phyloP scores from a whole-genome alignment of 2,329 filamentous ascomycete genomes.

The Epichloe scottii region DNA sequence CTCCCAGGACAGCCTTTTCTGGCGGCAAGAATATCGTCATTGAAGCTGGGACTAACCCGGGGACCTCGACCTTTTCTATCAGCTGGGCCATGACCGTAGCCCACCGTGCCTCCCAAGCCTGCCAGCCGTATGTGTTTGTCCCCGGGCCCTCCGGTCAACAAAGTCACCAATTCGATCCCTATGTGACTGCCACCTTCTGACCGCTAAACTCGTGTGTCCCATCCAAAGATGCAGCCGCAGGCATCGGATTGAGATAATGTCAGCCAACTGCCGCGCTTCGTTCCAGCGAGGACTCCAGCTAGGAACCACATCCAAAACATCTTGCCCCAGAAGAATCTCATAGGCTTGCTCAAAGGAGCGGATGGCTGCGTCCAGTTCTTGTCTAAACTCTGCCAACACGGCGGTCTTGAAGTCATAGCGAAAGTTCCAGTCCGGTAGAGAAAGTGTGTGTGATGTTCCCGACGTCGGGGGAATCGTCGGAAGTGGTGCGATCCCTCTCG shows the following conservation, averaged over 20 bases:
- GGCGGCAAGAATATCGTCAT: slow-evolving; percentile 37
- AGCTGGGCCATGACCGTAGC: slow-evolving; percentile 49
- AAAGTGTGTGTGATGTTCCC: slow-evolving; percentile 76
- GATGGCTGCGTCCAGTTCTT: slow-evolving; percentile 80
- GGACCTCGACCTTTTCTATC: slow-evolving; percentile 40
- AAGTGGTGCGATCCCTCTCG: slow-evolving; percentile 62
- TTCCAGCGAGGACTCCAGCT: slow-evolving; percentile 87
- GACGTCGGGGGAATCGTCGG: slow-evolving; percentile 73
- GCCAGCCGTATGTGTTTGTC: slow-evolving; percentile 87
- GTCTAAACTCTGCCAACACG: slow-evolving; percentile 81
- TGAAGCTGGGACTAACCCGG: slow-evolving; percentile 33
- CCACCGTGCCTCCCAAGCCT: slow-evolving; percentile 80
- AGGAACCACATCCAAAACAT: slow-evolving; percentile 78
- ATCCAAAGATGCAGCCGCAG: slow-evolving; percentile 75
- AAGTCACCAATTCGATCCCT: slow-evolving; percentile 62
- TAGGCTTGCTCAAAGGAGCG: slow-evolving; percentile 82
- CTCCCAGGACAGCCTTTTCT: slow-evolving; percentile 45
- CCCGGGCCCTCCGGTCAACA: slow-evolving; percentile 71
- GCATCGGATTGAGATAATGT: slow-evolving; percentile 67
- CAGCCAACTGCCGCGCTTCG: slow-evolving; percentile 78
- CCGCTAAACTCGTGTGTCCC: slow-evolving; percentile 65
- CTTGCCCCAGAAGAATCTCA: slow-evolving; percentile 66
- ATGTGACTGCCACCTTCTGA: slow-evolving; percentile 70
- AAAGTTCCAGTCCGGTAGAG: slow-evolving; percentile 78
- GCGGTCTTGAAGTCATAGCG: slow-evolving; percentile 92